These are phyloP conservation scores for Luffa aegyptiaca DNA, from an alignment of 306 rosid genomes.

Conservation along the genomic window DNA sequence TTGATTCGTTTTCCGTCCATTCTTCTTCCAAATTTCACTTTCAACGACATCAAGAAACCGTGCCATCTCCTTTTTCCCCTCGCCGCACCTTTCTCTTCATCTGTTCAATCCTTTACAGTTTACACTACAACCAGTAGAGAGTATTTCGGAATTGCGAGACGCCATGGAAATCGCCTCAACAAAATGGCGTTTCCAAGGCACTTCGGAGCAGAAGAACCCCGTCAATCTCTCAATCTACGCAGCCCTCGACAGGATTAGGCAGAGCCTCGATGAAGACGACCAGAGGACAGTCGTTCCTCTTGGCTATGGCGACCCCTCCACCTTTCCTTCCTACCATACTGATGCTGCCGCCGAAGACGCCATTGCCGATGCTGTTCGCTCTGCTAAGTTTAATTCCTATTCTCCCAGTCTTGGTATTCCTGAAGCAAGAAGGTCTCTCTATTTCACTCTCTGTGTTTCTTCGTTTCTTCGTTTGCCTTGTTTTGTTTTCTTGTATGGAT, in stretches of 20 bases:
- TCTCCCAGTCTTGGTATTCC: slow-evolving; percentile 41
- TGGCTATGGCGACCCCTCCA: slow-evolving; percentile 48
- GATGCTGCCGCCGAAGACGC: slow-evolving; percentile 25
- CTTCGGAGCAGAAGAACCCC: background rate
- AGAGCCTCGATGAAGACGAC: slow-evolving; percentile 15
- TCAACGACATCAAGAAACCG: no score
- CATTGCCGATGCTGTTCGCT: slow-evolving; percentile 20
- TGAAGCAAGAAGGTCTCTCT: slow-evolving; percentile 34
- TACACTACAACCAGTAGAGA: background rate
- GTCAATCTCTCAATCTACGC: slow-evolving; percentile 19
- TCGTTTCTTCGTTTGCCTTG: background rate
- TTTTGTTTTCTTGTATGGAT: background rate
- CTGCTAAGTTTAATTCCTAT: slow-evolving; percentile 37
- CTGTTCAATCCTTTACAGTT: no score
- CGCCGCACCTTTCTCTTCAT: no score
- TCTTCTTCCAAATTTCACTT: no score
- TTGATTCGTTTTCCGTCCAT: no score
- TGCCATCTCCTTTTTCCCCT: no score
- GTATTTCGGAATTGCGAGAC: background rate
- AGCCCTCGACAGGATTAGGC: slow-evolving; percentile 14
- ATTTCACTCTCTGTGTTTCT: background rate
- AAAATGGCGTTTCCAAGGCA: background rate
- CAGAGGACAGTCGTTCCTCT: slow-evolving; percentile 19
- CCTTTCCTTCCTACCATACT: slow-evolving; percentile 22
- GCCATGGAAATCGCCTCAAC: background rate